Evolutionary conservation across 306 rosid species (phyloP).

Genomic region (Potentilla sterilis): DNA sequence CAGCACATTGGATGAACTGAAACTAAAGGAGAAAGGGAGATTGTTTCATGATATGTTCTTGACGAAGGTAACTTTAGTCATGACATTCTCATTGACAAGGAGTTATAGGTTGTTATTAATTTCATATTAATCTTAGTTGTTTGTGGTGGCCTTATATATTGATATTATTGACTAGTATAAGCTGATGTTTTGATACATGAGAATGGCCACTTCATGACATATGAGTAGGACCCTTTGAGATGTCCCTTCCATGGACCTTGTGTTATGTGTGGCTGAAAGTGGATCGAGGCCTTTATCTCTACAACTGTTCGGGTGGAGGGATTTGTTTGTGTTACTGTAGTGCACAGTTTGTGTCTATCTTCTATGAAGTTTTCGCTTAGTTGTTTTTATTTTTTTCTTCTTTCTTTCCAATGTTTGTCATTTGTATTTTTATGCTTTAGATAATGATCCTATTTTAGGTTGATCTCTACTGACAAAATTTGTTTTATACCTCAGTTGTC

Average conservation of each 20-base stretch:
- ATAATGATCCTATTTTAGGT: constrained; percentile 19
- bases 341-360: not conserved
- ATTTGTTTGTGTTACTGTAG: not conserved
- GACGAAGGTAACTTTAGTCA: constrained; percentile 65
- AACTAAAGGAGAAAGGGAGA: constrained; percentile 95
- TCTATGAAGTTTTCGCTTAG: not conserved
- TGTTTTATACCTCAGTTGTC: constrained; percentile 67
- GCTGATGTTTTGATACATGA: not conserved
- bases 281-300: not conserved
- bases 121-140: constrained; percentile 11
- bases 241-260: not conserved
- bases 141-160: not conserved
- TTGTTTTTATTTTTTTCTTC: not conserved
- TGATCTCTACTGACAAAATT: constrained; percentile 20
- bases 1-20: constrained; percentile 90
- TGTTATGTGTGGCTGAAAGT: not conserved
- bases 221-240: not conserved
- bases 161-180: not conserved
- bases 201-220: not conserved
- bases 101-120: constrained; percentile 12
- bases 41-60: constrained; percentile 84
- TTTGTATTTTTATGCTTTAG: constrained; percentile 16
- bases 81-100: constrained; percentile 7
- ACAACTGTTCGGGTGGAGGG: not conserved
- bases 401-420: not conserved